A percentile compares a stretch with the other conserved stretches of the same genome.
These are phyloP conservation scores for Setomelanomma holmii DNA, from an alignment of 2,329 filamentous ascomycete genomes.

Conservation along the genomic window DNA sequence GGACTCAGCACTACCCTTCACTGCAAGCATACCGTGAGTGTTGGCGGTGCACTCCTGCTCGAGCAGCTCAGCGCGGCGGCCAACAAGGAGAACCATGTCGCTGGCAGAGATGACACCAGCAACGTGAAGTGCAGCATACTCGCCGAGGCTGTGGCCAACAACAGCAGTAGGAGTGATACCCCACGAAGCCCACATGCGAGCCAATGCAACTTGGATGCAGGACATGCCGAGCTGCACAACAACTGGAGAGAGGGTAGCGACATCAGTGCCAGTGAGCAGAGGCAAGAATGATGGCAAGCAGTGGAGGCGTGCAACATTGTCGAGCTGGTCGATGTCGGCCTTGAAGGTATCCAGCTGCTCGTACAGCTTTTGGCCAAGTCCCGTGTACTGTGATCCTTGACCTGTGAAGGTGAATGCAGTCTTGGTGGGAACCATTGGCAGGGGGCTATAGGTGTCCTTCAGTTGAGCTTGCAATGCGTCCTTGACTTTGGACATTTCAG, in stretches of 20 bases:
- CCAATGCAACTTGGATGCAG: slow-evolving; percentile 60
- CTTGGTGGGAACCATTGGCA: slow-evolving; percentile 61
- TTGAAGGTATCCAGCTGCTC: slow-evolving; percentile 57
- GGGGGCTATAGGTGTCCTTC: slow-evolving; percentile 59
- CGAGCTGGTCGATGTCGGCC: slow-evolving; percentile 58
- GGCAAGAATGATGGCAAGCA: slow-evolving; percentile 58
- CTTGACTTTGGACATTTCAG: slow-evolving; percentile 56
- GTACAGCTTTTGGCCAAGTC: slow-evolving; percentile 59
- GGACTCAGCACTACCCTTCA: slow-evolving; percentile 60
- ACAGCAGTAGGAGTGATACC: slow-evolving; percentile 62
- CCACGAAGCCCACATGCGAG: slow-evolving; percentile 62
- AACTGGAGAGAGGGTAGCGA: slow-evolving; percentile 58
- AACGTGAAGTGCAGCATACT: slow-evolving; percentile 75
- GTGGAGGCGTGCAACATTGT: slow-evolving; percentile 56
- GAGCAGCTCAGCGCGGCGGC: slow-evolving; percentile 70
- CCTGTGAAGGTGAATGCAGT: slow-evolving; percentile 61
- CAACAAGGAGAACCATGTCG: slow-evolving; percentile 76
- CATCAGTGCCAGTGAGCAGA: slow-evolving; percentile 57
- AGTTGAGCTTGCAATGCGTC: slow-evolving; percentile 55
- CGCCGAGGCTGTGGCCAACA: slow-evolving; percentile 69
- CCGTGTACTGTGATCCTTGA: slow-evolving; percentile 61
- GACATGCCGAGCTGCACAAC: slow-evolving; percentile 62
- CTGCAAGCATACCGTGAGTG: slow-evolving; percentile 71
- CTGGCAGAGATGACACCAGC: slow-evolving; percentile 74
- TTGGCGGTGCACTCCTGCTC: slow-evolving; percentile 69